These are phyloP conservation scores for Kregervanrija pseudodelftensis DNA, from an alignment of 805 yeast species.

Conservation along the genomic window DNA sequence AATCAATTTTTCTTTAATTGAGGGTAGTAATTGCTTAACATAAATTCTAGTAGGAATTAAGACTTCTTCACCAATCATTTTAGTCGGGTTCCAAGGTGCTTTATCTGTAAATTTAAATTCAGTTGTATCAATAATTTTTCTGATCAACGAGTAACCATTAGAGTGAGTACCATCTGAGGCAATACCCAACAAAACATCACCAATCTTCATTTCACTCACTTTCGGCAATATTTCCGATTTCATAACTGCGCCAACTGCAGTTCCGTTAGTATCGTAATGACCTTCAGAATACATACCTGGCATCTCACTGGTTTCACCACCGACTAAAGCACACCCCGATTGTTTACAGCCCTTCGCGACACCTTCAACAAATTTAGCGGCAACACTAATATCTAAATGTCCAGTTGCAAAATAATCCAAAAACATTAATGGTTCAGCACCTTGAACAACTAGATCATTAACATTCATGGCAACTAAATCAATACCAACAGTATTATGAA, in stretches of 20 bases:
- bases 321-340: slow-evolving; percentile 96
- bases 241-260: slow-evolving; percentile 94
- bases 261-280: slow-evolving; percentile 97
- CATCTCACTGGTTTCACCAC: slow-evolving; percentile 99
- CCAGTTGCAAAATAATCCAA: slow-evolving; percentile 97
- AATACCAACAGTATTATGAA: slow-evolving; percentile 96
- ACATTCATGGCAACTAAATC: slow-evolving; percentile 99
- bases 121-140: slow-evolving; percentile 79
- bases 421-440: slow-evolving; percentile 95
- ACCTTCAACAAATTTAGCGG: slow-evolving; percentile 86
- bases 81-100: slow-evolving; percentile 79
- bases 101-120: slow-evolving; percentile 62
- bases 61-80: slow-evolving; percentile 78
- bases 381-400: slow-evolving; percentile 73
- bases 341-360: slow-evolving; percentile 94
- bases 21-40: slow-evolving; percentile 81
- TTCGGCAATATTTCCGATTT: slow-evolving; percentile 71
- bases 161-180: slow-evolving; percentile 94
- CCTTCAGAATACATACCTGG: slow-evolving; percentile 96
- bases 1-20: slow-evolving; percentile 57
- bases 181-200: slow-evolving; percentile 80
- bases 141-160: slow-evolving; percentile 90
- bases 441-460: slow-evolving; percentile 95
- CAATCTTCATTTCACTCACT: slow-evolving; percentile 56
- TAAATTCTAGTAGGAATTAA: slow-evolving; percentile 89